phyloP scores from a whole-genome alignment of 2,329 filamentous ascomycete genomes.

The Pyrenophora tritici-repentis region DNA sequence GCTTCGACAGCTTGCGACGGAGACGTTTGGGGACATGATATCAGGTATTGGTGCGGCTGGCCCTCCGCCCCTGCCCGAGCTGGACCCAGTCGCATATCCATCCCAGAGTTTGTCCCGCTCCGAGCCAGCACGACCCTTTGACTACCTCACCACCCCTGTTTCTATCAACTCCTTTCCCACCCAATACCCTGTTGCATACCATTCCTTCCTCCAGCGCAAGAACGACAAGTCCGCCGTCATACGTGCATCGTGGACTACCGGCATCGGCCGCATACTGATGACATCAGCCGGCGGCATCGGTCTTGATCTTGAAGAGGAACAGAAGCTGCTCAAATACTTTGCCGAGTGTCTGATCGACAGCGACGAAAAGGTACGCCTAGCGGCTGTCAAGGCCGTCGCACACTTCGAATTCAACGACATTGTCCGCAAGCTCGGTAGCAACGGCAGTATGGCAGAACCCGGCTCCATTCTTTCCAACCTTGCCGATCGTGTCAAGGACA shows the following conservation, averaged over 20 bases:
- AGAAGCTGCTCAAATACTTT: constrained; percentile 72
- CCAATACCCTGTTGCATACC: constrained; percentile 76
- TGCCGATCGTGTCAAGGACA: constrained; percentile 86
- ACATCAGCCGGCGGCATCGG: constrained; percentile 91
- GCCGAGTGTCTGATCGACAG: constrained; percentile 82
- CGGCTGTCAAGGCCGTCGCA: constrained; percentile 84
- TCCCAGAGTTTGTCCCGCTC: constrained; percentile 62
- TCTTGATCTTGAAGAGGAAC: constrained; percentile 80
- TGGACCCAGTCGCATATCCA: constrained; percentile 88
- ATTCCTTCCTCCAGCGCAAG: constrained; percentile 80
- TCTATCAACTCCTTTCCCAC: constrained; percentile 90
- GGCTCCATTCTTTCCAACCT: constrained; percentile 81
- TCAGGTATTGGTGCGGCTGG: constrained; percentile 92
- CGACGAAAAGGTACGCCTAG: constrained; percentile 88
- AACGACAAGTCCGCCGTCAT: constrained; percentile 86
- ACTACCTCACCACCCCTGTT: constrained; percentile 77
- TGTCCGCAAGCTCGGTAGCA: constrained; percentile 77
- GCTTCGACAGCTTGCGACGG: constrained; percentile 83
- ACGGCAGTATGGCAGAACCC: constrained; percentile 74
- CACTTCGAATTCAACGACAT: constrained; percentile 81
- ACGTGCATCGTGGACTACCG: constrained; percentile 83
- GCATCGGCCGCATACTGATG: constrained; percentile 82
- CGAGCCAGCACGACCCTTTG: constrained; percentile 47
- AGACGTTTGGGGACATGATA: constrained; percentile 93
- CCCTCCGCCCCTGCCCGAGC: constrained; percentile 69